These are phyloP conservation scores for Cryptococcus neoformans DNA, from an alignment of 1,284 basidiomycete species.

Conservation along the genomic window DNA sequence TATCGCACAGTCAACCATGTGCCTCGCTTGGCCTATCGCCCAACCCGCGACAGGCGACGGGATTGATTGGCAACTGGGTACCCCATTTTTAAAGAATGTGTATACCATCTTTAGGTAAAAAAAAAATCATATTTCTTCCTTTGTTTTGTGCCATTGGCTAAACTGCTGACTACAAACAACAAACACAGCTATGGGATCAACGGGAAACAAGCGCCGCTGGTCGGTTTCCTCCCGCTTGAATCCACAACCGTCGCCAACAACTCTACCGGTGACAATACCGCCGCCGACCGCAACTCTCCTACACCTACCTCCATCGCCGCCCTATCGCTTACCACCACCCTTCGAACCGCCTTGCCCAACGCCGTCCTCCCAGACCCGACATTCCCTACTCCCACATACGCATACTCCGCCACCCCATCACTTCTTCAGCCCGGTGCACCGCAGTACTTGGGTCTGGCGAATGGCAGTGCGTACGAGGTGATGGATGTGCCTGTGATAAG, in stretches of 20 bases:
- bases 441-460: constrained; percentile 34
- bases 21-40: constrained; percentile 77
- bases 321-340: constrained; percentile 60
- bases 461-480: constrained; percentile 24
- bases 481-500: constrained; percentile 21
- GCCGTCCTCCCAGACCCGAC: constrained; percentile 65
- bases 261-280: constrained; percentile 3
- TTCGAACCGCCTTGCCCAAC: constrained; percentile 72
- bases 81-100: constrained; percentile 72
- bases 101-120: constrained; percentile 75
- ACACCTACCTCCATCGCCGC: constrained; percentile 29
- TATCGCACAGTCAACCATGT: constrained; percentile 62
- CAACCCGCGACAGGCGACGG: constrained; percentile 64
- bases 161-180: background rate
- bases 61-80: constrained; percentile 85
- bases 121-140: constrained; percentile 10
- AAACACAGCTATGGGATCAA: constrained; percentile 37
- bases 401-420: constrained; percentile 55
- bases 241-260: constrained; percentile 3
- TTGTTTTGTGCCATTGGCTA: background rate
- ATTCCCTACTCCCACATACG: constrained; percentile 63
- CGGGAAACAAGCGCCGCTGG: constrained; percentile 35
- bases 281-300: constrained; percentile 19
- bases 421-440: constrained; percentile 51
- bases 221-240: constrained; percentile 42